Evolutionary conservation across 2,329 filamentous ascomycete genomes (phyloP).

Genomic region (Albophoma yamanashiensis): DNA sequence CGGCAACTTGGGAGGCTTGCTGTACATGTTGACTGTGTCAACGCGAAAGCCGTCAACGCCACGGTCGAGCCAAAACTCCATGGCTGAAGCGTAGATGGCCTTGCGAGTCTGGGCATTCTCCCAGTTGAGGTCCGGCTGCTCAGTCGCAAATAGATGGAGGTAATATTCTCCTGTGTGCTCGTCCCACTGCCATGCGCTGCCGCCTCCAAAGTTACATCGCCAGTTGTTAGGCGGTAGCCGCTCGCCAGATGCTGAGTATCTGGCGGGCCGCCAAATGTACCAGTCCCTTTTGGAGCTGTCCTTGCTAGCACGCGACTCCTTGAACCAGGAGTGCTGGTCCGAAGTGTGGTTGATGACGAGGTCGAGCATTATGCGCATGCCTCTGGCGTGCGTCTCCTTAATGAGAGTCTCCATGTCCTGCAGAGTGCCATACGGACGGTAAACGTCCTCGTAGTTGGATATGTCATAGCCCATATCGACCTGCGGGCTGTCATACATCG

Average conservation of each 20-base stretch:
- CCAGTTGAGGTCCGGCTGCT: constrained; percentile 84
- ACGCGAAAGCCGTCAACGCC: constrained; percentile 67
- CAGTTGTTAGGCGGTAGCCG: constrained; percentile 68
- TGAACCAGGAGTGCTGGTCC: constrained; percentile 62
- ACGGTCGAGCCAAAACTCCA: constrained; percentile 69
- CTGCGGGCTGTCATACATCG: constrained; percentile 54
- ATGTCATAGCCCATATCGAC: constrained; percentile 64
- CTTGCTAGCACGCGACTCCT: constrained; percentile 50
- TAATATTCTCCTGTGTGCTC: constrained; percentile 66
- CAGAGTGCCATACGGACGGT: constrained; percentile 55
- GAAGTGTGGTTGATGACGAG: constrained; percentile 72
- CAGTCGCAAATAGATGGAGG: constrained; percentile 61
- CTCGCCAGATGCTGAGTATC: constrained; percentile 42
- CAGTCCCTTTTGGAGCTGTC: constrained; percentile 57
- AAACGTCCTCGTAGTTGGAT: constrained; percentile 55
- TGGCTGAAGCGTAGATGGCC: constrained; percentile 60
- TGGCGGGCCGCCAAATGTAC: constrained; percentile 51
- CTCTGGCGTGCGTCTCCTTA: constrained; percentile 45
- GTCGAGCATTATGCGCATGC: constrained; percentile 63
- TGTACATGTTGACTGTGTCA: constrained; percentile 65
- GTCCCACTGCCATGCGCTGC: constrained; percentile 60
- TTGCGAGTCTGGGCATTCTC: constrained; percentile 56
- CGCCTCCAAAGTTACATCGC: constrained; percentile 49
- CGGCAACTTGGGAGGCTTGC: constrained; percentile 47
- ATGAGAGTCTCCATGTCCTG: constrained; percentile 55